Percentiles rank a stretch among this genome's conserved stretches.
phyloP scores from a whole-genome alignment of 2,329 filamentous ascomycete genomes.

The Pseudocercospora pini-densiflorae region DNA sequence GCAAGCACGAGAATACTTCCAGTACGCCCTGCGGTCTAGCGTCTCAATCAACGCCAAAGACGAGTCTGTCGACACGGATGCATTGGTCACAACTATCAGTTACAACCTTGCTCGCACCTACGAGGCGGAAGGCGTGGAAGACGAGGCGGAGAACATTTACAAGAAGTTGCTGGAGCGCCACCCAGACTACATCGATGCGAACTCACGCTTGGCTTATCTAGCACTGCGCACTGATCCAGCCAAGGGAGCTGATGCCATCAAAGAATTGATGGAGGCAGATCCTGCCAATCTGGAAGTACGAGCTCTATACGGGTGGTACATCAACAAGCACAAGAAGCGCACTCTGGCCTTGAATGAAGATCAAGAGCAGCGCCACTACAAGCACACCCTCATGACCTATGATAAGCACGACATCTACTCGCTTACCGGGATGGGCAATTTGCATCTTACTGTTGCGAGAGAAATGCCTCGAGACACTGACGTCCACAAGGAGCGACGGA shows the following conservation, averaged over 20 bases:
- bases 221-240: slow-evolving; percentile 78
- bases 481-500: slow-evolving; percentile 86
- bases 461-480: slow-evolving; percentile 95
- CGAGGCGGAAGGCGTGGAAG: slow-evolving; percentile 78
- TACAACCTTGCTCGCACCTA: slow-evolving; percentile 96
- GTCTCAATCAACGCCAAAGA: slow-evolving; percentile 73
- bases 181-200: slow-evolving; percentile 87
- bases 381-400: slow-evolving; percentile 89
- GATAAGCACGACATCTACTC: slow-evolving; percentile 99
- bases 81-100: slow-evolving; percentile 91
- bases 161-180: slow-evolving; percentile 84
- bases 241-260: slow-evolving; percentile 83
- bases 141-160: slow-evolving; percentile 87
- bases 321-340: slow-evolving; percentile 85
- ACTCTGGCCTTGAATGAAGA: slow-evolving; percentile 83
- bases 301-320: slow-evolving; percentile 92
- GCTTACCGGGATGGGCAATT: slow-evolving; percentile 93
- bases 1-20: slow-evolving; percentile 82
- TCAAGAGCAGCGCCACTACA: slow-evolving; percentile 90
- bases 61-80: slow-evolving; percentile 74
- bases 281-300: slow-evolving; percentile 88
- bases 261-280: slow-evolving; percentile 83
- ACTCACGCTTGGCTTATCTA: slow-evolving; percentile 87
- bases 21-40: slow-evolving; percentile 87
- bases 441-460: slow-evolving; percentile 84